Percentiles rank a stretch among this genome's conserved stretches.
phyloP scores from a whole-genome alignment of 2,329 filamentous ascomycete species.

The Ceratocystis huliohia region DNA sequence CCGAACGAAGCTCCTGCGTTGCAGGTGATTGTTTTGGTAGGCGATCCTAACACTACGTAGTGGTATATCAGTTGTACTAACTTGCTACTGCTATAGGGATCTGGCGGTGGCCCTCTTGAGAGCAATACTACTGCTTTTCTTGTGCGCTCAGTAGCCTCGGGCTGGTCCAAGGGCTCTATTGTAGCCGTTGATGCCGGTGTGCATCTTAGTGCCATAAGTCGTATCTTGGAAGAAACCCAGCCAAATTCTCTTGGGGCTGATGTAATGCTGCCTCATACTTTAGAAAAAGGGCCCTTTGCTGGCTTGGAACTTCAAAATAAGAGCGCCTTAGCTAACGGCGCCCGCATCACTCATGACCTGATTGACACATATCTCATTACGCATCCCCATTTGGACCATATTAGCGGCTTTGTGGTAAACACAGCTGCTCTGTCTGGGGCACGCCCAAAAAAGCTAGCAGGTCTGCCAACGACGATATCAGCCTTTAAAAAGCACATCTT shows the following conservation, averaged over 20 bases:
- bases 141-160: conserved; percentile 64
- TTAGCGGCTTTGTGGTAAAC: conserved; percentile 84
- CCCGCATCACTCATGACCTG: conserved; percentile 63
- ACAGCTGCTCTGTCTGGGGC: conserved; percentile 73
- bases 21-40: conserved; percentile 64
- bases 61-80: conserved; percentile 12
- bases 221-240: conserved; percentile 53
- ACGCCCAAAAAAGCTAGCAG: conserved; percentile 74
- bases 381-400: conserved; percentile 92
- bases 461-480: conserved; percentile 74
- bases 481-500: conserved; percentile 92
- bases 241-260: conserved; percentile 29
- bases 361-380: conserved; percentile 87
- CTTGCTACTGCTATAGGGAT: conserved; percentile 45
- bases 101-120: conserved; percentile 80
- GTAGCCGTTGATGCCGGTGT: conserved; percentile 91
- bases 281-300: conserved; percentile 61
- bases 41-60: conserved; percentile 27
- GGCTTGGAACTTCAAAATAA: conserved; percentile 58
- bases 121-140: conserved; percentile 82
- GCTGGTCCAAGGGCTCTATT: conserved; percentile 71
- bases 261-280: conserved; percentile 36
- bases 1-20: conserved; percentile 37
- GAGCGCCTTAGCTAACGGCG: conserved; percentile 62
- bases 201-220: conserved; percentile 73